Percentiles rank a stretch among this genome's conserved stretches.
These are phyloP conservation scores for Exophiala aquamarina DNA, from an alignment of 2,329 filamentous ascomycete species.

Conservation along the genomic window DNA sequence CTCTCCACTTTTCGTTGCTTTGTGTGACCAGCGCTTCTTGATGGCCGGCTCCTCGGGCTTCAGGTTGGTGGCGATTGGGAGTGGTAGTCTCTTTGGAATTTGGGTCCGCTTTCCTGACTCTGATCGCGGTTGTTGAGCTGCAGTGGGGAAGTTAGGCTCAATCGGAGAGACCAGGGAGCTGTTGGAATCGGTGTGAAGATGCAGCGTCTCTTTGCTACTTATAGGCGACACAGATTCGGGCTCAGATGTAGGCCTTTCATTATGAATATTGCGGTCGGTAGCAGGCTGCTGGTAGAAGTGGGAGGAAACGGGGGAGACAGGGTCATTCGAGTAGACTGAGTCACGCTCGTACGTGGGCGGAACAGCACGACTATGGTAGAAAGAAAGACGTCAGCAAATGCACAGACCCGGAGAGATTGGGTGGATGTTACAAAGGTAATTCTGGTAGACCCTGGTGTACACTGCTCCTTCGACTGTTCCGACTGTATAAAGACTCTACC, in stretches of 20 bases:
- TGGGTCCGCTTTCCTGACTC: conserved; percentile 17
- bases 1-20: conserved; percentile 32
- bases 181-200: conserved; percentile 22
- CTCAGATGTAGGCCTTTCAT: neutral
- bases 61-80: conserved; percentile 24
- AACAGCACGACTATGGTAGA: conserved; percentile 23
- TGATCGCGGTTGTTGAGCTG: conserved; percentile 22
- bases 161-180: conserved; percentile 29
- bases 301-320: conserved; percentile 50
- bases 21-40: conserved; percentile 19
- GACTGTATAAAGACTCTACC: conserved; percentile 34
- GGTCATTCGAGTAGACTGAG: conserved; percentile 17
- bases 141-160: conserved; percentile 32
- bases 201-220: conserved; percentile 28
- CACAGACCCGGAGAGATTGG: conserved; percentile 6
- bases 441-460: conserved; percentile 36
- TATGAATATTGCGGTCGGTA: neutral
- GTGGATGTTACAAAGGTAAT: conserved; percentile 37
- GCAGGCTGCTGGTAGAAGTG: conserved; percentile 57
- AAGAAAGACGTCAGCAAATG: conserved; percentile 2
- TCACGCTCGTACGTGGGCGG: conserved; percentile 21
- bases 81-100: conserved; percentile 27
- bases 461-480: conserved; percentile 27
- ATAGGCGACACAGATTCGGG: conserved; percentile 25
- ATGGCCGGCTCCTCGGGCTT: conserved; percentile 20